Evolutionary conservation across 441 rosid species (phyloP).

Genomic region (Flueggea neowawraea): DNA sequence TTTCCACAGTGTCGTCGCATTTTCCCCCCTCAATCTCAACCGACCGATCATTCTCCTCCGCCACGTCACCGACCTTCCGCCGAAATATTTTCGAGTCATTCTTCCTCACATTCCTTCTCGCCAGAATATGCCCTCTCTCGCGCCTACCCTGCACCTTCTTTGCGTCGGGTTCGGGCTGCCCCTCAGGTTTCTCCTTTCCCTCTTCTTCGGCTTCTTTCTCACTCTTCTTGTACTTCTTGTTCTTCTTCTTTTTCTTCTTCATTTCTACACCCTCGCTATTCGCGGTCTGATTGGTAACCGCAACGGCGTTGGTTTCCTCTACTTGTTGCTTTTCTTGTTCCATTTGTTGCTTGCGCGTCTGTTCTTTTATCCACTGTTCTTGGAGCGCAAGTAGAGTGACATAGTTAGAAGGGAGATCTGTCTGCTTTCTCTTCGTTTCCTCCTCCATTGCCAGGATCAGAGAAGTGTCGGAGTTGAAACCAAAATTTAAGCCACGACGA

Average conservation of each 20-base stretch:
- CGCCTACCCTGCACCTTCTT: not conserved
- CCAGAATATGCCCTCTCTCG: conserved; percentile 9
- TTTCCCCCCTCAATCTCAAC: not conserved
- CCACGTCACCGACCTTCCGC: not conserved
- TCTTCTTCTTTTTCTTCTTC: conserved; percentile 1
- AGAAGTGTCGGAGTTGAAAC: too few relatives aligned
- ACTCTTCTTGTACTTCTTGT: not conserved
- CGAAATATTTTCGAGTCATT: conserved; percentile 5
- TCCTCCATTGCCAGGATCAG: conserved; percentile 19
- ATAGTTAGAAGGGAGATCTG: conserved; percentile 30
- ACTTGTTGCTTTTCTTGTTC: not conserved
- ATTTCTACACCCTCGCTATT: not conserved
- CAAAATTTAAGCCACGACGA: too few relatives aligned
- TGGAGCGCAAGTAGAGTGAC: conserved; percentile 35
- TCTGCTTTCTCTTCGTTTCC: conserved; percentile 7
- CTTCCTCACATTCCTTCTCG: not conserved
- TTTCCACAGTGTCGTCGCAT: conserved; percentile 2
- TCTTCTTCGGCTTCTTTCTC: conserved; percentile 8
- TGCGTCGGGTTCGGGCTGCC: conserved; percentile 4
- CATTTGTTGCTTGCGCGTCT: conserved; percentile 10
- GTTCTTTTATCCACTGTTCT: conserved; percentile 32
- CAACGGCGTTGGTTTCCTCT: not conserved
- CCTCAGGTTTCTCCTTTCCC: not conserved
- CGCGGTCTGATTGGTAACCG: not conserved
- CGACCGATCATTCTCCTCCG: conserved; percentile 4